Conservation (phyloP, 805 yeast genomes). For the Suhomyces canberraensis region DNA sequence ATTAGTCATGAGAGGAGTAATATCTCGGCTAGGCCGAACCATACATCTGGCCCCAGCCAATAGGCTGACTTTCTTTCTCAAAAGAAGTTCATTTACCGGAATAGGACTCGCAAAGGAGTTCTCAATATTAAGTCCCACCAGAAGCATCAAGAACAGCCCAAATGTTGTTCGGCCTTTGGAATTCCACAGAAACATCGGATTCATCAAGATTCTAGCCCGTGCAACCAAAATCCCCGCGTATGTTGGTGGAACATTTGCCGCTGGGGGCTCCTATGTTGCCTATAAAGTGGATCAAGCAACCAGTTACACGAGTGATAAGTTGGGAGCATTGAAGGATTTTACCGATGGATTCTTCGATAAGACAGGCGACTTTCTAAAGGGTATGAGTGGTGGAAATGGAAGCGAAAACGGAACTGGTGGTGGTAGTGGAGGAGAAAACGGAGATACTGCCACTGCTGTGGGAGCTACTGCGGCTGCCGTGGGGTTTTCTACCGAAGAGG, state of each 20-base stretch:
- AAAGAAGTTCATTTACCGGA: not conserved
- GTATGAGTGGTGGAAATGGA: conserved; percentile 18
- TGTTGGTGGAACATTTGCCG: conserved; percentile 87
- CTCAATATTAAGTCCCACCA: not conserved
- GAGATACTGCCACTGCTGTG: conserved; percentile 30
- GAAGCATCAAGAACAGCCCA: not conserved
- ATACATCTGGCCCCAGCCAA: not conserved
- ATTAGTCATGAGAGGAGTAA: not conserved
- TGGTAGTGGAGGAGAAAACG: conserved; percentile 22
- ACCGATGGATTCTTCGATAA: conserved; percentile 53
- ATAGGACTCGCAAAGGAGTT: not conserved
- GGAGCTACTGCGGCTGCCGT: conserved; percentile 55
- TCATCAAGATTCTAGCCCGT: conserved; percentile 49
- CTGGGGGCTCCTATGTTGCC: conserved; percentile 89
- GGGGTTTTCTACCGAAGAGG: conserved; percentile 33
- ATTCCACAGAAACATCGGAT: conserved; percentile 30
- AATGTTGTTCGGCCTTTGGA: not conserved
- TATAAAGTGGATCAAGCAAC: conserved; percentile 90
- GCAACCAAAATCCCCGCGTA: conserved; percentile 69
- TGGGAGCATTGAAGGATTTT: conserved; percentile 59
- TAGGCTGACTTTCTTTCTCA: not conserved
- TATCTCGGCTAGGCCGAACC: not conserved
- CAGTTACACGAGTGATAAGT: conserved; percentile 61
- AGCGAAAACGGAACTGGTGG: conserved; percentile 26
- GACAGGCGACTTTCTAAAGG: conserved; percentile 42